Percentiles rank a stretch among this genome's conserved stretches.
phyloP scores from a whole-genome alignment of 2,329 filamentous ascomycete genomes.

The Elsinoe australis region DNA sequence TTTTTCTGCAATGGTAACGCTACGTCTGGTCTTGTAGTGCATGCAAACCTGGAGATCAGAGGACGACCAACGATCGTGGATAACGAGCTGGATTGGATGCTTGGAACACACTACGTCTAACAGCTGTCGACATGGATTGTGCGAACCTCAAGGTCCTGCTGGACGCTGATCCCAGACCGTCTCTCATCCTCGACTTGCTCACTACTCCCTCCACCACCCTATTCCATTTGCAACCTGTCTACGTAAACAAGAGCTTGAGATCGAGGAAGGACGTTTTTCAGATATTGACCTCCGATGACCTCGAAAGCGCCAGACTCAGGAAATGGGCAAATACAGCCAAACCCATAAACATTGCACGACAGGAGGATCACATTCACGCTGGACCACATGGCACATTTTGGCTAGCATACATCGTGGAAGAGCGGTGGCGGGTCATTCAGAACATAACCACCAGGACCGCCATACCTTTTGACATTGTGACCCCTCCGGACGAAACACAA shows the following conservation, averaged over 20 bases:
- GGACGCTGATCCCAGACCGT: conserved; percentile 11
- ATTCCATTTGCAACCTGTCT: conserved; percentile 4
- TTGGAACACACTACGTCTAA: not conserved
- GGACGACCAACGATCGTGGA: too few species aligned
- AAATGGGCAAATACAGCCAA: conserved; percentile 11
- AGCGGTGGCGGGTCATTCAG: conserved; percentile 11
- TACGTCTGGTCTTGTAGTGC: too few species aligned
- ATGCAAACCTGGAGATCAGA: too few species aligned
- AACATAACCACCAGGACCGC: not conserved
- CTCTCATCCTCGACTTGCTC: conserved; percentile 9
- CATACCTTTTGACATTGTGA: conserved; percentile 14
- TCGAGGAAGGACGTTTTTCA: not conserved
- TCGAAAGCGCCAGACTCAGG: conserved; percentile 11
- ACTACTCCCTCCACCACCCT: not conserved
- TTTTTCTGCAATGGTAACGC: too few species aligned
- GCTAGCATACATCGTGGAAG: not conserved
- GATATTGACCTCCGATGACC: not conserved
- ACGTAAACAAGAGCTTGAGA: conserved; percentile 13
- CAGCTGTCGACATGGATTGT: conserved; percentile 13
- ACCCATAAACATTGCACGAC: not conserved
- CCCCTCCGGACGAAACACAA: not conserved
- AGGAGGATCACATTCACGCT: conserved; percentile 2
- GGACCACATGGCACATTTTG: conserved; percentile 2
- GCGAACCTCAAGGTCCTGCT: not conserved
- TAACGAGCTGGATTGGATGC: not conserved